Base-by-base conservation (phyloP, 148 eudicot species). In the Salicornia ramosissima region DNA sequence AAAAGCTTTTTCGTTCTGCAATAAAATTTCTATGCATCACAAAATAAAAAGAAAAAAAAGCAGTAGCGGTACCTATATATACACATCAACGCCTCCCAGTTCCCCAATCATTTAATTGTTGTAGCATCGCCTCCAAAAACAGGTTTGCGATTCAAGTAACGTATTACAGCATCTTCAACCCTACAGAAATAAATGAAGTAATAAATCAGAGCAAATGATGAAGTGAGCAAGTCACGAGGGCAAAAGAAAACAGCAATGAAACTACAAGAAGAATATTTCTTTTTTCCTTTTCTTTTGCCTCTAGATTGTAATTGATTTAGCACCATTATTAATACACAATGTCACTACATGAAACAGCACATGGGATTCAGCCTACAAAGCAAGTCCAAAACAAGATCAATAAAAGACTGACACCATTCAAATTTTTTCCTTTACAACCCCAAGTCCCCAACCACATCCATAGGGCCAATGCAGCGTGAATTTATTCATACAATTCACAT, bases 91-190 rank as follows among this genome's bases (percentile, higher is more conserved):
- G 30, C n/a, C 15, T 26, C 39, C 42, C 13, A 22, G 57, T 33
- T 45, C 22, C 47, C 29, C 52, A 57, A 64, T 84, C 85, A 86
- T 49, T 84, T 83, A 76, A 78, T 73, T 77, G 83, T 86, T 66
- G 88, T 70, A 59, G 82, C 82, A 69, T 86, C 92, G 65, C 53
- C 77, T 74, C 86, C 91, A 36, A 73, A 50, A 25, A 75, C 49
- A 54, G 89, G 75, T 79, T 84, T 90, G 54, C 98, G 90, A 68
- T 90, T 94, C 78, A 94, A 65, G 76, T 94, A 94, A 58, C 90
- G 88, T 52, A 81, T 75, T 40, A 90, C 91, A 69, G 98, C 97
- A 74, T 94, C 98, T 79, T 94, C 97, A 69, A 77, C 79, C 98
- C 97, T 92, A 50, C 15, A 58, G 9, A 49, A 49, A 49, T 4